These are phyloP conservation scores for Porphyridium purpureum DNA, from an alignment of 23 red algal genomes.

Conservation along the genomic window DNA sequence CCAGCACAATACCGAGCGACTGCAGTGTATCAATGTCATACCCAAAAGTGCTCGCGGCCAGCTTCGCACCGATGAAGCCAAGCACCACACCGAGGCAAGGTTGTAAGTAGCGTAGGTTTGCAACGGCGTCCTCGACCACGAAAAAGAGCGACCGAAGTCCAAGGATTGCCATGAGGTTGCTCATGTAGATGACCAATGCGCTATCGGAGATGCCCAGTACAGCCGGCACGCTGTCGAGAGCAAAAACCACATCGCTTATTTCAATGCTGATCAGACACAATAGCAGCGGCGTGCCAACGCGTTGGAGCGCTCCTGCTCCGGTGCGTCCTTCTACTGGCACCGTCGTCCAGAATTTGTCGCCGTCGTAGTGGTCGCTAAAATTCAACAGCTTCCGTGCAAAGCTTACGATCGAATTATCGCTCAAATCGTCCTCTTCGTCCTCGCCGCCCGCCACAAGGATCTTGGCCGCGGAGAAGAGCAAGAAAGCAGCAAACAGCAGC, in stretches of 20 bases:
- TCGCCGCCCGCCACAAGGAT: conserved; percentile 14
- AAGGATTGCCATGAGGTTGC: conserved; percentile 70
- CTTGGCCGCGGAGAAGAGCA: conserved; percentile 39
- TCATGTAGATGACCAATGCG: conserved; percentile 55
- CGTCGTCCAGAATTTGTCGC: conserved; percentile 36
- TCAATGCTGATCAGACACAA: conserved; percentile 73
- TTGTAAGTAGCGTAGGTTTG: conserved; percentile 57
- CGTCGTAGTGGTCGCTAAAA: conserved; percentile 23
- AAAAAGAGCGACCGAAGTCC: conserved; percentile 77
- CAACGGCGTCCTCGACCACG: conserved; percentile 47
- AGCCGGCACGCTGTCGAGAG: conserved; percentile 84
- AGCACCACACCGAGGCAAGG: conserved; percentile 49
- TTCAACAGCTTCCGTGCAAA: conserved; percentile 21
- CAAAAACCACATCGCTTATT: conserved; percentile 83
- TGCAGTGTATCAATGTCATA: conserved; percentile 21
- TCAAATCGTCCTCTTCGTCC: conserved; percentile 23
- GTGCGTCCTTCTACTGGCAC: neutral
- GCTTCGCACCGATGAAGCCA: conserved; percentile 73
- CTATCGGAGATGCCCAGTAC: conserved; percentile 64
- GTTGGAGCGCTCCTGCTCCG: neutral
- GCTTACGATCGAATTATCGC: conserved; percentile 40
- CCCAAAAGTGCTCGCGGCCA: conserved; percentile 31
- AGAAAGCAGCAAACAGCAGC: conserved; percentile 48
- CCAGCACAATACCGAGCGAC: conserved; percentile 35
- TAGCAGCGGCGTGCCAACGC: conserved; percentile 63